Conservation (phyloP, 2,329 filamentous ascomycete species). For the Leptographium radiaticola region DNA sequence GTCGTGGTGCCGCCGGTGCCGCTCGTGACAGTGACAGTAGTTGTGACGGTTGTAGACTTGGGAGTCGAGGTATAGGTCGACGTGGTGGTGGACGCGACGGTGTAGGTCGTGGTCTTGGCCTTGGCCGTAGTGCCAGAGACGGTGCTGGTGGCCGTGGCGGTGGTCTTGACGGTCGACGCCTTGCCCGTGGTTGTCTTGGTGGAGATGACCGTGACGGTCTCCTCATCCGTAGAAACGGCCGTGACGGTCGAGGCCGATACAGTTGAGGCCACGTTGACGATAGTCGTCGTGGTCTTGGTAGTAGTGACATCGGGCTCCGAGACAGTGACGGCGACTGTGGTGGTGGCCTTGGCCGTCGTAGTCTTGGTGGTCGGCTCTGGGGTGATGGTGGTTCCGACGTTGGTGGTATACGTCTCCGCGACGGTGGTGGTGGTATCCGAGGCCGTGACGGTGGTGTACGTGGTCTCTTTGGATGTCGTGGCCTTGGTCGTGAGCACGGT, state of each 20-base stretch:
- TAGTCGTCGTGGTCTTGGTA: neutral
- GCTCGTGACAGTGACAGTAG: neutral
- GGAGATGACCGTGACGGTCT: neutral
- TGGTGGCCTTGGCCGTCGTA: neutral
- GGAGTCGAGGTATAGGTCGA: neutral
- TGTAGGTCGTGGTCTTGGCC: neutral
- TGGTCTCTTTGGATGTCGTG: neutral
- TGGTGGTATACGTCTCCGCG: neutral
- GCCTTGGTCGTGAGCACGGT: neutral
- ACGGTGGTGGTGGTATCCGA: neutral
- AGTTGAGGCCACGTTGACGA: neutral
- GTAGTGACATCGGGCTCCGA: neutral
- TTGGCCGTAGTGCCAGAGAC: neutral
- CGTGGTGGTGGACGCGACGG: neutral
- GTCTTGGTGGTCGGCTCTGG: neutral
- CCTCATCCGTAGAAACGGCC: neutral
- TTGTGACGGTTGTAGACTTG: neutral
- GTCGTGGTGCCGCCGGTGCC: neutral
- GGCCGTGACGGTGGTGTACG: neutral
- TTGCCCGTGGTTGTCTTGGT: neutral
- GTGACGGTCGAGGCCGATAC: neutral
- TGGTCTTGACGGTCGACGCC: neutral
- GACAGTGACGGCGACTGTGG: neutral
- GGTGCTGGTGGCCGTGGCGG: neutral
- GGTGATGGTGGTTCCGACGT: neutral